These are phyloP conservation scores for Fusarium abutilonis DNA, from an alignment of 2,329 filamentous ascomycete genomes.

Conservation along the genomic window DNA sequence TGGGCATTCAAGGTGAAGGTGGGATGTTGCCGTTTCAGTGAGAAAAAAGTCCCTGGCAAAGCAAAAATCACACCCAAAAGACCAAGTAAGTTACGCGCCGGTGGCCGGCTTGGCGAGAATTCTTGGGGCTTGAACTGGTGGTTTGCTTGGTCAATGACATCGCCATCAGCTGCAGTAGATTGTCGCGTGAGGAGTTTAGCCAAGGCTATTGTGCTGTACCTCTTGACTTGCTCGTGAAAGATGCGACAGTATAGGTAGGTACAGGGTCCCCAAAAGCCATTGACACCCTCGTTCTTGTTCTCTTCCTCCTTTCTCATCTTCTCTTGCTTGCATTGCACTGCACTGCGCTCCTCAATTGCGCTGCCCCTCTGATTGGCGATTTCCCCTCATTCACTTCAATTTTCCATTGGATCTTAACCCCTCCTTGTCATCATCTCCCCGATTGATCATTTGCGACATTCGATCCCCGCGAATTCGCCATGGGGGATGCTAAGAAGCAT, in stretches of 20 bases:
- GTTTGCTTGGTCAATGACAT: conserved; percentile 14
- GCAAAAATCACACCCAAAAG: neutral
- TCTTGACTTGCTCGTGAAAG: neutral
- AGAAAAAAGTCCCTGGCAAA: neutral
- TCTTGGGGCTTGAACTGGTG: conserved; percentile 13
- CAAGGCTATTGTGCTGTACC: conserved; percentile 9
- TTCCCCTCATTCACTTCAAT: conserved; percentile 20
- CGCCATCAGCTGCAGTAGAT: conserved; percentile 6
- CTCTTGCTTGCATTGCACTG: neutral
- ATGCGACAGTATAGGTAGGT: neutral
- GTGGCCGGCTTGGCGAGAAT: conserved; percentile 34
- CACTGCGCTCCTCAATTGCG: neutral
- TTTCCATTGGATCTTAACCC: neutral
- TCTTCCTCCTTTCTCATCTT: neutral
- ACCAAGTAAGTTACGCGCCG: conserved; percentile 26
- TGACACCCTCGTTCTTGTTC: conserved; percentile 13
- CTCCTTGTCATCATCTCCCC: conserved; percentile 7
- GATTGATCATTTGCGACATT: conserved; percentile 15
- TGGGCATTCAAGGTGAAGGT: neutral
- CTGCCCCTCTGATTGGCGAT: conserved; percentile 21
- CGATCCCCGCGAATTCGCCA: conserved; percentile 13
- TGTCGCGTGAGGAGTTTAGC: conserved; percentile 35
- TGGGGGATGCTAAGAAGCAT: conserved; percentile 43
- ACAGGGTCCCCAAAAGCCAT: conserved; percentile 4
- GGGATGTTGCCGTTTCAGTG: neutral